Evolutionary conservation across 1,139 yeast species (phyloP), one percentile per base, ranked within the genome.

Genomic region (Candida sp.): DNA sequence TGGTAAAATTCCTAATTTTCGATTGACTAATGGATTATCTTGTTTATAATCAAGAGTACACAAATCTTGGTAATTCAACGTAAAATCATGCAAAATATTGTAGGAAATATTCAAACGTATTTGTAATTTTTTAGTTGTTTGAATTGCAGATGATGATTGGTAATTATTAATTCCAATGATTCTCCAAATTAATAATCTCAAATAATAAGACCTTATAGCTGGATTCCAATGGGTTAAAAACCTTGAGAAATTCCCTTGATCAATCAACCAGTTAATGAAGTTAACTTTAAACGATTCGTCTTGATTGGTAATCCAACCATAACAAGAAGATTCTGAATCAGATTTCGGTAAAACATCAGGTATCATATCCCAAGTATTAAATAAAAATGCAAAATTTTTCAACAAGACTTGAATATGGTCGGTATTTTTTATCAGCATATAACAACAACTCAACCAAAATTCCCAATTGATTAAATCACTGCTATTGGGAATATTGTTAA

Each of bases 211-310:
- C 36, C 96, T 70, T 15, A 87, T 82, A 27, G 87, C 62, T 2
- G 96, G 91, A 52, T 82, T 79, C 89, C 95, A 88, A 61, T 88
- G 95, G 38, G 83, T 76, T 54, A 87, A 81, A 48, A 79, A 79
- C 37, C 73, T 67, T 38, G 63, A 61, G 81, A 88, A 85, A 40
- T 67, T 64, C 1, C 61, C 58, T 5, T 68, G 61, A 3, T 77
- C 68, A 8, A 82, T 63, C 23, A 86, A 59, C 84, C 87, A 84
- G 32, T 64, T 60, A 22, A 79, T 71, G 52, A 82, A 68, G 50
- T 72, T 71, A 49, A 66, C 64, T 53, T 78, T 72, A 50, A 71
- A 60, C 46, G 76, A 64, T 47, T 71, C 70, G 35, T 59, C 61
- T 2, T 56, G 49, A 48, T 73, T 63, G 4, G 52, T 55, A 8